Evolutionary conservation across 768 basidiomycete species (phyloP), one percentile per base, ranked within the genome.

Genomic region (Cubamyces sp.): DNA sequence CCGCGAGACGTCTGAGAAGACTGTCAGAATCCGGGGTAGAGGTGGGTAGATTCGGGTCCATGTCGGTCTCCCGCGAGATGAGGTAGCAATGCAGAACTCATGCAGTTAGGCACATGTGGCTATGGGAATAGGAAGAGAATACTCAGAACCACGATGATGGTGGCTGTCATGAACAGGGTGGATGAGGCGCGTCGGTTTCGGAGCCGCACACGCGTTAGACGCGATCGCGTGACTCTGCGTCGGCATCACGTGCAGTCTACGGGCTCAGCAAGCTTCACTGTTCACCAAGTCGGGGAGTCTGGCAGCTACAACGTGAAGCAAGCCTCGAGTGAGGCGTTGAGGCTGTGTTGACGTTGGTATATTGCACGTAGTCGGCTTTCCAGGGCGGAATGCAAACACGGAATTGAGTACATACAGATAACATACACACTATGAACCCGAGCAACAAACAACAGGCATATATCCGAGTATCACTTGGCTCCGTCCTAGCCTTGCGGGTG

Each of bases 1-100:
- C 94, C 15, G 94, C 94, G 45, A 96, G 83, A 47, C 92, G 85
- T 63, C 83, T 86, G 26, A 93, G 77, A 41, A 94, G 83, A 72
- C 87, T 91, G 43, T 83, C 82, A 8, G 87, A 79, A 67, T 87
- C 83, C 73, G 87, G 87, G 57, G 88, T 87, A 11, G 74, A 64
- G 53, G 74, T 67, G 15, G 74, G 75, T 34, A 62, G 54, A n/a
- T 37, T 40, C 18, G 37, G 5, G 45, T 60, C 46, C 34, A 49
- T 55, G 19, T 25, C 46, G 16, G 41, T n/a, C 42, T 16, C 12
- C 2, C 3, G 42, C 5, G 9, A 43, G 42, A 3, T 43, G 9
- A 2, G 9, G 16, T 43, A n/a, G 9, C 16, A 43, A 15, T 16
- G 5, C 15, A 3, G 42, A 15, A 6, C 16, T 43, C 42, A n/a